Base-by-base conservation (phyloP, 306 rosid genomes). In the Bauhinia variegata region DNA sequence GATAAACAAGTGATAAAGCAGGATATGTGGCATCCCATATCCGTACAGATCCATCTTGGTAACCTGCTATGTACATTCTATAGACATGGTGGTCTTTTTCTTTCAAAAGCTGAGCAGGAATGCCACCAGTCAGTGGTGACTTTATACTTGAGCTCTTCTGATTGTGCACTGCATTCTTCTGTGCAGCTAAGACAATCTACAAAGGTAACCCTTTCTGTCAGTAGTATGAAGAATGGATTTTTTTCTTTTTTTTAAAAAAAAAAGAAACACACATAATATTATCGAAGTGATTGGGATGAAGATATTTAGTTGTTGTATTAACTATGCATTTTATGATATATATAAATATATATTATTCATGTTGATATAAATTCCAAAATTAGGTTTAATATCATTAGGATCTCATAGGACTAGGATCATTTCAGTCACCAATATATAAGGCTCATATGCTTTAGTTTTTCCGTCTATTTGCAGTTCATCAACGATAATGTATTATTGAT, bases 41-140 rank as follows among this genome's bases (percentile, higher is more conserved):
- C 79, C 80, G 71, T 80, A 87, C 70, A 66, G 96, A 92, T 68
- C 96, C 97, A 80, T 92, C 95, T 78, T 63, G 84, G 75, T 92
- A 89, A 78, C 97, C 97, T 58, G 95, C 86, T 63, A 89, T 72
- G 68, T 85, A 92, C 54, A 92, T 53, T 74, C 70, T 83, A 80
- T 85, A 81, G 28, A 77, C 83, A 60, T 71, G 85, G 78, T 73
- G 87, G 69, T 63, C 68, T 73, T 63, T 65, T 73, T 77, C 86
- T 34, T 70, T 65, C 61, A 23, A 54, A 73, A 67, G 23, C 58
- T 75, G 84, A 71, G 81, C 75, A 67, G 88, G 91, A 74, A 89
- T 77, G 44, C 97, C 96, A 72, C 97, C 96, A 15, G 86, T 83
- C 85, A 85, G 79, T 62, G 96, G 92, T 95, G 96, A 89, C 75